Conservation (phyloP, 768 basidiomycete genomes). For the Hericium erinaceus region DNA sequence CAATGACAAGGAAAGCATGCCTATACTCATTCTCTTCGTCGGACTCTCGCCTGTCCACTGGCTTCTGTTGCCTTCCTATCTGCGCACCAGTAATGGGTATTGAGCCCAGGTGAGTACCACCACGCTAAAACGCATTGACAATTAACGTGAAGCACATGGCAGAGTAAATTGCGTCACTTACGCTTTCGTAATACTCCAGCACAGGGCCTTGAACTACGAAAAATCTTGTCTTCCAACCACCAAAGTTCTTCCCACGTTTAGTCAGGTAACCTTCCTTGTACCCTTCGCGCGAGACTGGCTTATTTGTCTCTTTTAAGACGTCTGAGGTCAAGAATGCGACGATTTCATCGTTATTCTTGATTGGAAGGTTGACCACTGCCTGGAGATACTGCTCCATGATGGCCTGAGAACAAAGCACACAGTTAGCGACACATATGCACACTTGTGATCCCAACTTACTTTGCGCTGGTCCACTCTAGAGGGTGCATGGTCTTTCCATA, state of each 20-base stretch:
- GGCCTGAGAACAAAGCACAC: conserved; percentile 30
- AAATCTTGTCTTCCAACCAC: conserved; percentile 94
- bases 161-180: conserved; percentile 35
- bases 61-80: conserved; percentile 88
- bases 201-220: conserved; percentile 89
- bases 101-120: conserved; percentile 84
- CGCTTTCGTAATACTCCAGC: conserved; percentile 92
- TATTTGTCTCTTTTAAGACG: conserved; percentile 65
- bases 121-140: conserved; percentile 43
- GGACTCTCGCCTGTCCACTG: conserved; percentile 36
- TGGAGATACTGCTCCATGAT: conserved; percentile 83
- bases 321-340: conserved; percentile 91
- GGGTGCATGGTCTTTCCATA: conserved; percentile 97
- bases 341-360: conserved; percentile 83
- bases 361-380: conserved; percentile 67
- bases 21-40: conserved; percentile 92
- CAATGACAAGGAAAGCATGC: conserved; percentile 96
- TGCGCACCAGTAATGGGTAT: conserved; percentile 88
- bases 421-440: background rate
- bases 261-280: conserved; percentile 95
- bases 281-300: conserved; percentile 69
- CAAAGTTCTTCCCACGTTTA: conserved; percentile 95
- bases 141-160: background rate
- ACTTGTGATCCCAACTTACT: conserved; percentile 35
- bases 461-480: conserved; percentile 95